Percentiles rank a stretch among this genome's conserved stretches.
These are phyloP conservation scores for Aspergillus ostianus DNA, from an alignment of 495 filamentous ascomycete species.

Conservation along the genomic window DNA sequence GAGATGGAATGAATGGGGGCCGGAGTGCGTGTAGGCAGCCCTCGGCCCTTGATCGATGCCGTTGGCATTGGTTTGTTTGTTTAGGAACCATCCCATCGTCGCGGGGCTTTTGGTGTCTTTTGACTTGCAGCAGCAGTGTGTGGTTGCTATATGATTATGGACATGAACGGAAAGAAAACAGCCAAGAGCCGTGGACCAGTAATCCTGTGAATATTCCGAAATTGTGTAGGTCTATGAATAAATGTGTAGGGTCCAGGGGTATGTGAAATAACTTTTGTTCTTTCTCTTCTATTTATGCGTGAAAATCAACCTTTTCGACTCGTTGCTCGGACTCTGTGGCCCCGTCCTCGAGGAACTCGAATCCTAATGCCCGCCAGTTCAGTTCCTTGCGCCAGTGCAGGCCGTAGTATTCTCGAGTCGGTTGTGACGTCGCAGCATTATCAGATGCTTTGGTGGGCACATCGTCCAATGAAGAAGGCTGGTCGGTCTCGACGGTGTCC, in stretches of 20 bases:
- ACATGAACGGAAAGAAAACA: not conserved
- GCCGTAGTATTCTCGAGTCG: slow-evolving; percentile 57
- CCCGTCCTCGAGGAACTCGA: slow-evolving; percentile 63
- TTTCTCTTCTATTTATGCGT: slow-evolving; percentile 13
- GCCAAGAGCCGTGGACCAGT: too few species aligned
- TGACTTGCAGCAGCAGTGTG: not conserved
- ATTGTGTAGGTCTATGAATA: too few species aligned
- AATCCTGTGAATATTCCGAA: too few species aligned
- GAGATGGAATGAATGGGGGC: slow-evolving; percentile 11
- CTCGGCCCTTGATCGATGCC: too few species aligned
- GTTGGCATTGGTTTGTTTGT: slow-evolving; percentile 8
- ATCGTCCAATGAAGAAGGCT: too few species aligned
- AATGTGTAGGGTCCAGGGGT: not conserved
- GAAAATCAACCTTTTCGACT: slow-evolving; percentile 19
- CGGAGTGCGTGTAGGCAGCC: too few species aligned
- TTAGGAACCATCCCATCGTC: not conserved
- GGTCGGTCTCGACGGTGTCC: slow-evolving; percentile 8
- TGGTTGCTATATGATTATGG: slow-evolving; percentile 6
- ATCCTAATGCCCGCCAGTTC: slow-evolving; percentile 89
- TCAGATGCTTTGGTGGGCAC: too few species aligned
- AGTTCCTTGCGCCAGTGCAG: slow-evolving; percentile 90
- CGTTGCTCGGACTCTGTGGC: not conserved
- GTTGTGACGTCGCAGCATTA: slow-evolving; percentile 23
- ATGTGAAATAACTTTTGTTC: not conserved
- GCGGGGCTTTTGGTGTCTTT: slow-evolving; percentile 4